Evolutionary conservation across 805 yeast species (phyloP), one percentile per base, ranked within the genome.

Genomic region (Yamadazyma philogaea): DNA sequence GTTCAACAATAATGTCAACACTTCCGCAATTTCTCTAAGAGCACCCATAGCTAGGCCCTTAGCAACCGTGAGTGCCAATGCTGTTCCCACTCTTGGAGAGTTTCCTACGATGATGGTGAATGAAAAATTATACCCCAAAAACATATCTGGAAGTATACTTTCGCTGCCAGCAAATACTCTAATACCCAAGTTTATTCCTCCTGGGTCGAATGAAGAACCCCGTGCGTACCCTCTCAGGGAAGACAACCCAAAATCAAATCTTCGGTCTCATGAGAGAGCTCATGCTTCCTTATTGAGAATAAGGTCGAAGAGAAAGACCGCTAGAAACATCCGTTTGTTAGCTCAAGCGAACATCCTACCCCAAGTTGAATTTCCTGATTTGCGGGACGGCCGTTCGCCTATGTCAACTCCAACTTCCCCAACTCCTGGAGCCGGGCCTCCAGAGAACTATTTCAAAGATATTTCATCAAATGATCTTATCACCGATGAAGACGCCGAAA

Each of bases 271-370:
- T 28, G 85, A 79, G 49, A 64, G 86, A 49, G 86, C 87, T 0
- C 81, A 79, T 52, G 85, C 86, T 0, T 80, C 86, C 0, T 54
- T 81, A 15, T 69, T 76, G 43, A 64, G 87, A 57, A 81, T 81
- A 72, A 69, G 75, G 44, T 76, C 77, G 32, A 67, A 86, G 45
- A 62, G 86, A 41, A 77, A 74, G 51, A 46, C 71, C 54, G 46
- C 52, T 2, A 51, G 64, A 40, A 62, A 59, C 38, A 51, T 58
- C 7, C 60, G 52, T 56, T 47, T 56, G 10, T 46, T 59, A 37
- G 51, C 64, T 11, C 59, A 57, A 21, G 50, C 45, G 34, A 39
- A 49, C 15, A 46, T 49, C 30, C 37, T 61, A 22, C 59, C 62
- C 1, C 53, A 54, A 30, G 40, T 57, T 20, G 69, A 62, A 4